These are phyloP conservation scores for Populus euphratica DNA, from an alignment of 345 rosid species.

Conservation along the genomic window DNA sequence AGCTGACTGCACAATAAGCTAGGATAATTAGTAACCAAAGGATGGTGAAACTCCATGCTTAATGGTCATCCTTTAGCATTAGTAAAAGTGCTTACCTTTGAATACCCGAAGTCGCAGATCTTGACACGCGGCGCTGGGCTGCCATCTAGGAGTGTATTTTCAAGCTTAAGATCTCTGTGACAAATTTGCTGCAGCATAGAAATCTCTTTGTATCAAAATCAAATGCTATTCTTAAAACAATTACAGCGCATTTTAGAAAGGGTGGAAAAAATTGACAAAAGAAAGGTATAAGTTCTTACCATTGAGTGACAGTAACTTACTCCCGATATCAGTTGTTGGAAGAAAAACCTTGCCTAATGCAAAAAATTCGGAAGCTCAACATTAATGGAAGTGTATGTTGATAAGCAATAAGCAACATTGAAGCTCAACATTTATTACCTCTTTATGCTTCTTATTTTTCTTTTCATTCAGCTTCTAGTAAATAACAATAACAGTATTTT, in stretches of 20 bases:
- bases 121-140: constrained; percentile 71
- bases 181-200: constrained; percentile 63
- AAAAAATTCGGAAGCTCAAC: background rate
- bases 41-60: background rate
- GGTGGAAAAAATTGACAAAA: background rate
- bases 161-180: constrained; percentile 90
- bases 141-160: constrained; percentile 84
- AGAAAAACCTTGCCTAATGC: constrained; percentile 77
- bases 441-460: background rate
- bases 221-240: background rate
- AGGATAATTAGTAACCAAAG: background rate
- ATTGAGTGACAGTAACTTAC: constrained; percentile 86
- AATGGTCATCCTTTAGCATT: background rate
- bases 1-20: constrained; percentile 45
- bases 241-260: background rate
- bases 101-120: constrained; percentile 88
- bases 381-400: background rate
- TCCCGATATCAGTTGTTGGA: constrained; percentile 88
- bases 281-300: constrained; percentile 38
- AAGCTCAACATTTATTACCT: background rate
- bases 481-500: background rate
- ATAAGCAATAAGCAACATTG: background rate
- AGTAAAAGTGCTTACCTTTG: constrained; percentile 45
- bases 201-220: background rate
- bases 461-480: background rate